Conservation (phyloP, 352 stramenopile genomes). For the Phytophthora capsici region DNA sequence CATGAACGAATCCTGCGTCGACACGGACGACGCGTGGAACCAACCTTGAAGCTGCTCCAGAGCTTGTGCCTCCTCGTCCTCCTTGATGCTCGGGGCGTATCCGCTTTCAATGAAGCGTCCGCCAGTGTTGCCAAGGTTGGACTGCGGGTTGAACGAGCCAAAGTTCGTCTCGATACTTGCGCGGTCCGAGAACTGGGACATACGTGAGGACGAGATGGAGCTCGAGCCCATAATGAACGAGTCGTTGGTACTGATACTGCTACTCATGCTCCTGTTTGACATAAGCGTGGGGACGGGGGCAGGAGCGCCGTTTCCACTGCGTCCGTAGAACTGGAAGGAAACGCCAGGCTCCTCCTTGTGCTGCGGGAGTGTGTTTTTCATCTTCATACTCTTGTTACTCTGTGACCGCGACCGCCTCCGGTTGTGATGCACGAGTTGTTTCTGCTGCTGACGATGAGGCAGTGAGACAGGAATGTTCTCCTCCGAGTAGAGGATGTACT, state of each 20-base stretch:
- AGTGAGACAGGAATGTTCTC: slow-evolving; percentile 36
- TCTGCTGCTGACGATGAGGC: slow-evolving; percentile 30
- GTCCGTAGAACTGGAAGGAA: slow-evolving; percentile 76
- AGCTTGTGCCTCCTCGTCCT: slow-evolving; percentile 70
- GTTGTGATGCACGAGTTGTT: slow-evolving; percentile 26
- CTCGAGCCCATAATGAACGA: slow-evolving; percentile 58
- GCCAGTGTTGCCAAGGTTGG: slow-evolving; percentile 19
- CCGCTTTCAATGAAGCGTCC: slow-evolving; percentile 51
- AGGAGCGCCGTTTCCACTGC: slow-evolving; percentile 37
- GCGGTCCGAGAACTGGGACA: slow-evolving; percentile 60
- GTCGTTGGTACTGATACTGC: slow-evolving; percentile 55
- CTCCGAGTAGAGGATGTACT: slow-evolving; percentile 48
- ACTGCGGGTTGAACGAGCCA: slow-evolving; percentile 65
- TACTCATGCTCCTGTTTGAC: slow-evolving; percentile 35
- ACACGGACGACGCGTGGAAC: slow-evolving; percentile 69
- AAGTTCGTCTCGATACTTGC: slow-evolving; percentile 83
- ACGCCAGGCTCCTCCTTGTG: slow-evolving; percentile 45
- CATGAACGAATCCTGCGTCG: slow-evolving; percentile 62
- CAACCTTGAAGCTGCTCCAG: slow-evolving; percentile 68
- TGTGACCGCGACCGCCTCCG: slow-evolving; percentile 24
- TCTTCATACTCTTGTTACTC: slow-evolving; percentile 31
- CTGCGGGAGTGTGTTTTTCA: slow-evolving; percentile 10
- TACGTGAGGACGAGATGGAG: slow-evolving; percentile 50
- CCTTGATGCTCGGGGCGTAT: slow-evolving; percentile 67
- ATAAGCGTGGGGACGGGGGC: slow-evolving; percentile 13